Evolutionary conservation across 75 land plant genomes (phyloP).

Genomic region (Pseudotsuga menziesii): DNA sequence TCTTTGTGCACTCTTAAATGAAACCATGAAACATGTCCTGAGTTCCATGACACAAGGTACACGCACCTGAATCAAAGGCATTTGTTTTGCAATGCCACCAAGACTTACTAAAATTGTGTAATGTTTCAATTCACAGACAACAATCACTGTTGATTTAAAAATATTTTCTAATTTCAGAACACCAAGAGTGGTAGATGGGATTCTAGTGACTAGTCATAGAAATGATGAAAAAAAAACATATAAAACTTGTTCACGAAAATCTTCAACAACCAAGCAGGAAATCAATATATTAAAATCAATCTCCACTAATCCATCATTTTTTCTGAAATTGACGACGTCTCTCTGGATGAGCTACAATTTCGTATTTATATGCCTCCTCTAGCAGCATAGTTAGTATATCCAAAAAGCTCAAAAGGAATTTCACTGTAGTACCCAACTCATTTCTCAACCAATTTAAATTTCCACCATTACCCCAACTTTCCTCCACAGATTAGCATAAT

Average conservation of each 20-base stretch:
- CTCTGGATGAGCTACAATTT: too few relatives aligned
- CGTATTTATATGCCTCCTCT: too few relatives aligned
- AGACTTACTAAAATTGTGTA: constrained; percentile 59
- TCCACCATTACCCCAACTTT: too few relatives aligned
- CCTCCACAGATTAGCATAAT: too few relatives aligned
- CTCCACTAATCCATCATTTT: constrained; percentile 66
- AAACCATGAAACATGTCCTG: constrained; percentile 56
- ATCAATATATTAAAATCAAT: constrained; percentile 64
- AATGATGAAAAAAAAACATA: too few relatives aligned
- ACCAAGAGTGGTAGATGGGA: constrained; percentile 34
- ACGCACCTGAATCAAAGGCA: constrained; percentile 86
- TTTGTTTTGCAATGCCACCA: constrained; percentile 55
- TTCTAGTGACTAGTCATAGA: too few relatives aligned
- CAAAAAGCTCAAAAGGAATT: too few relatives aligned
- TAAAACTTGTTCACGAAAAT: constrained; percentile 77
- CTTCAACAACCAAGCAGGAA: constrained; percentile 48
- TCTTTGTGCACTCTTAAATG: constrained; percentile 31
- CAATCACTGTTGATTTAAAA: constrained; percentile 90
- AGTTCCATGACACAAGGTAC: constrained; percentile 88
- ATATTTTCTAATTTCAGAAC: constrained; percentile 63
- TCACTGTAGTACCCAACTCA: too few relatives aligned
- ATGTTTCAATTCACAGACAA: constrained; percentile 79
- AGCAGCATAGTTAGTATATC: too few relatives aligned
- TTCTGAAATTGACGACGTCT: too few relatives aligned
- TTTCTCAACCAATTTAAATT: too few relatives aligned